Conservation (phyloP, 176 grass and related monocot genomes). For the Chrysopogon serrulatus region DNA sequence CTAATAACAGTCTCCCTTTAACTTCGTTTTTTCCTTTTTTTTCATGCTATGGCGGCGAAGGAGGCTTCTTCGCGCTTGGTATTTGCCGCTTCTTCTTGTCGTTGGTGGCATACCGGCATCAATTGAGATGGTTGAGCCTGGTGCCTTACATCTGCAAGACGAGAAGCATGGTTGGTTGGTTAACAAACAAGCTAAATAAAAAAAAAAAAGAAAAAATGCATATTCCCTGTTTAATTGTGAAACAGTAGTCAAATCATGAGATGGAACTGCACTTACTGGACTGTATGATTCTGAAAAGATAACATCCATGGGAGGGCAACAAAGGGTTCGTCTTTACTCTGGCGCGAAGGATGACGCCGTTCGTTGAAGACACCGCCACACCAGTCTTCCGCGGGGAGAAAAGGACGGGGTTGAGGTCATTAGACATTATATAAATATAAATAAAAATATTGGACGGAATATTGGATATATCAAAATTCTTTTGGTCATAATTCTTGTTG, state of each 20-base stretch:
- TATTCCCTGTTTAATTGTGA: not conserved
- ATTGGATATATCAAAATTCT: too few species aligned
- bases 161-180: not conserved
- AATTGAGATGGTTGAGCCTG: slow-evolving; percentile 14
- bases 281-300: slow-evolving; percentile 58
- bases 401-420: too few species aligned
- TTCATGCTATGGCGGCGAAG: too few species aligned
- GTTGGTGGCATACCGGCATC: not conserved
- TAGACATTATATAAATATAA: too few species aligned
- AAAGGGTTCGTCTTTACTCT: too few species aligned
- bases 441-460: too few species aligned
- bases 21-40: not conserved
- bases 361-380: too few species aligned
- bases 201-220: not conserved
- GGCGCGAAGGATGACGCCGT: too few species aligned
- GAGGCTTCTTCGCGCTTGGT: not conserved
- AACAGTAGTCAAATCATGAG: not conserved
- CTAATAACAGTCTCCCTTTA: not conserved
- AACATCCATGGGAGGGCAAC: slow-evolving; percentile 50
- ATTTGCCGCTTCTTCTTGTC: not conserved
- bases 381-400: too few species aligned
- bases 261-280: slow-evolving; percentile 23
- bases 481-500: too few species aligned
- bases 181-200: not conserved
- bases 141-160: slow-evolving; percentile 31